Evolutionary conservation across 1,139 yeast species (phyloP).

Genomic region (Kodamaea sp.): DNA sequence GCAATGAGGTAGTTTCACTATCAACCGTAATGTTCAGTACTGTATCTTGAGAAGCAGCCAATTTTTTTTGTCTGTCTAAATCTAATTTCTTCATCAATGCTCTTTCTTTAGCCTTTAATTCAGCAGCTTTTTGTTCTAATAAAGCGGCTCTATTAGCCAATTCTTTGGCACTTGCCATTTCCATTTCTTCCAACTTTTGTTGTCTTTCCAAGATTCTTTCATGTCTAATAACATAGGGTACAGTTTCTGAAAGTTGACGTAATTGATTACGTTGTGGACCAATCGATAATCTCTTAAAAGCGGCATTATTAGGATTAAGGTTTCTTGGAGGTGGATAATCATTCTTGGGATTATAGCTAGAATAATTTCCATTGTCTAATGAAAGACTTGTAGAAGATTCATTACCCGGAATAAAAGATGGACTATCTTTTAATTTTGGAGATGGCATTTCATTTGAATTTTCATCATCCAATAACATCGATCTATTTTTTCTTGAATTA

Average conservation of each 20-base stretch:
- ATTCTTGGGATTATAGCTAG: constrained; percentile 18
- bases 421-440: constrained; percentile 28
- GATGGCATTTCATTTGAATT: constrained; percentile 24
- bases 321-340: constrained; percentile 30
- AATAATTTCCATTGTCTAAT: constrained; percentile 9
- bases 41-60: neutral
- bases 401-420: constrained; percentile 26
- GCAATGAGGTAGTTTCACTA: neutral
- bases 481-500: constrained; percentile 22
- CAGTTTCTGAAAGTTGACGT: constrained; percentile 75
- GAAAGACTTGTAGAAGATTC: constrained; percentile 30
- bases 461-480: constrained; percentile 37
- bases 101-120: constrained; percentile 63
- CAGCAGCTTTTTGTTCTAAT: constrained; percentile 71
- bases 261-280: constrained; percentile 64
- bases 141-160: constrained; percentile 70
- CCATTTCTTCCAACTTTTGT: constrained; percentile 73
- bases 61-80: constrained; percentile 17
- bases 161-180: constrained; percentile 72
- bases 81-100: constrained; percentile 42
- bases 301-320: constrained; percentile 40
- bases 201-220: constrained; percentile 72
- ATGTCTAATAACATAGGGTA: constrained; percentile 74
- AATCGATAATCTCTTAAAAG: constrained; percentile 55
- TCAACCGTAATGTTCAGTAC: neutral